phyloP scores from a whole-genome alignment of 2,329 filamentous ascomycete species.

The Colletotrichum orchidophilum region DNA sequence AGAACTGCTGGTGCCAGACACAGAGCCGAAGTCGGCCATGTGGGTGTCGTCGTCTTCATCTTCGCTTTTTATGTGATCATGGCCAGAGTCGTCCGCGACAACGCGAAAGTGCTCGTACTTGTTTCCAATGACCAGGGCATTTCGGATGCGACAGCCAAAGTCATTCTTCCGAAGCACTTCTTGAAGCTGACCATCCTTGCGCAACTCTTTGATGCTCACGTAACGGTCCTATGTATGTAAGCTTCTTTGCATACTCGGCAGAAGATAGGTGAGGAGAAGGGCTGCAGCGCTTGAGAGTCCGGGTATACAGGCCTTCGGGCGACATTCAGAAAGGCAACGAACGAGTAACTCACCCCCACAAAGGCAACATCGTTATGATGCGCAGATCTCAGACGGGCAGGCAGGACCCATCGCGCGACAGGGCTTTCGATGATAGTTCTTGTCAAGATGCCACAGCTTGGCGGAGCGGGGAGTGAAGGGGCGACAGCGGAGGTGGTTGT shows the following conservation, averaged over 20 bases:
- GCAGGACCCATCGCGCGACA: slow-evolving; percentile 78
- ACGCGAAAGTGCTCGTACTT: slow-evolving; percentile 46
- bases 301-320: not conserved
- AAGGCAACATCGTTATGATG: slow-evolving; percentile 85
- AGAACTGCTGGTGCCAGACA: slow-evolving; percentile 13
- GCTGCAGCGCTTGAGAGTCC: slow-evolving; percentile 13
- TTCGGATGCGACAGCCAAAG: slow-evolving; percentile 81
- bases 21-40: slow-evolving; percentile 43
- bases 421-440: slow-evolving; percentile 82
- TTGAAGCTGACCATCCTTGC: slow-evolving; percentile 73
- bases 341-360: slow-evolving; percentile 70
- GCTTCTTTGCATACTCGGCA: slow-evolving; percentile 3
- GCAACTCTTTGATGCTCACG: slow-evolving; percentile 82
- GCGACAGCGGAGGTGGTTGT: slow-evolving; percentile 40
- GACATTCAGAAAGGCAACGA: not conserved
- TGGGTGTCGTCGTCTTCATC: slow-evolving; percentile 46
- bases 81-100: slow-evolving; percentile 39
- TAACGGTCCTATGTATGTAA: slow-evolving; percentile 70
- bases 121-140: slow-evolving; percentile 79
- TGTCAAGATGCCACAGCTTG: slow-evolving; percentile 77
- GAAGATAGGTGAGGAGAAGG: not conserved
- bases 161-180: slow-evolving; percentile 82
- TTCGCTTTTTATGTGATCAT: slow-evolving; percentile 48
- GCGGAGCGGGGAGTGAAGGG: slow-evolving; percentile 48
- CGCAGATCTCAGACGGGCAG: slow-evolving; percentile 77